Base-by-base conservation (phyloP, 768 basidiomycete genomes). In the Thelephora ganbajun region DNA sequence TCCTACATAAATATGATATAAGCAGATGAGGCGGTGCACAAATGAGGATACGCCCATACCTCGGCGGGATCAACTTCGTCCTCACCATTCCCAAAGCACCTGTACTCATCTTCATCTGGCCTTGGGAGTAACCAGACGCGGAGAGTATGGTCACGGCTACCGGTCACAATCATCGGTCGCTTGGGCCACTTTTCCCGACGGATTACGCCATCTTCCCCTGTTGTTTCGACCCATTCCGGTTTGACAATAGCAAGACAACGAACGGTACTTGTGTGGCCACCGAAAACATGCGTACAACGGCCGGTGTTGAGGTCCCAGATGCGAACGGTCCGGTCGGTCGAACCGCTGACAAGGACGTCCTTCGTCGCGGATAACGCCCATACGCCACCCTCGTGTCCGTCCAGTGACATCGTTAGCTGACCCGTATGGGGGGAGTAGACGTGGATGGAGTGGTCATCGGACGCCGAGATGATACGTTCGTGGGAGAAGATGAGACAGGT, bases 361-460 rank as follows among this genome's bases (percentile, higher is more conserved):
- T 86, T 88, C 62, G 75, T 88, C 33, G 84, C 82, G 4, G 86
- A 85, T n/a, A 98, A 69, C 13, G 93, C 92, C 93, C 93, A 98
- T 1, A 98, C 91, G 14, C 93, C 93, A 44, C 93, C 93, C 55
- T 91, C 87, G 56, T 98, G 93, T 2, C 93, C 94, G 49, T 85
- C 74, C 37, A 98, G 72, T 1, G 81, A 76, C 36, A 75, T 78
- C 4, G 83, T 62, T 18, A 87, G 73, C 34, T 77, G 71, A 11
- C 94, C 94, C 0, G 83, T 86, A 22, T 73, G 61, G n/a, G 89
- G 92, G 19, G 83, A 84, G 61, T 94, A 97, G 42, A 99, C 80
- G 58, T 93, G 88, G 58, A 98, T 96, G 3, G 90, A 87, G 56
- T 97, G 90, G 63, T 97, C 93, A 63, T 99, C 94, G 0, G 91